A percentile compares a stretch with the other conserved stretches of the same genome.
phyloP scores from a whole-genome alignment of 140 eudicot genomes.

The Ambrosia hybrid region DNA sequence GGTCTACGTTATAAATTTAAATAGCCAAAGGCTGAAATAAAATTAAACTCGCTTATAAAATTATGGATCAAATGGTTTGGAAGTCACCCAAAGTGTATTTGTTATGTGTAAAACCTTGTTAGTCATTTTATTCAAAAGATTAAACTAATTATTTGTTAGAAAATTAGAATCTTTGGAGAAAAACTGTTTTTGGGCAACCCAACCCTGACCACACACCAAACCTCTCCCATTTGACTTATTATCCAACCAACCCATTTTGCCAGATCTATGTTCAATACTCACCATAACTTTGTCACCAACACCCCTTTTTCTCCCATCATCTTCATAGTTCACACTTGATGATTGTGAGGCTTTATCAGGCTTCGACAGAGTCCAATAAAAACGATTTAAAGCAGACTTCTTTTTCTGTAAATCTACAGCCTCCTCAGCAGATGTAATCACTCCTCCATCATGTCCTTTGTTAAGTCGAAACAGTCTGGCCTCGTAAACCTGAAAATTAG shows the following conservation, averaged over 20 bases:
- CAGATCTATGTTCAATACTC: constrained; percentile 24
- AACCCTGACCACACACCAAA: background rate
- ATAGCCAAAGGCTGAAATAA: no score
- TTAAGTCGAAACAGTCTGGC: constrained; percentile 86
- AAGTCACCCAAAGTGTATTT: no score
- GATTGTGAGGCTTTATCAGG: constrained; percentile 46
- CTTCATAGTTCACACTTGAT: constrained; percentile 41
- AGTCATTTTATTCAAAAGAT: background rate
- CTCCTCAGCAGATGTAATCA: constrained; percentile 78
- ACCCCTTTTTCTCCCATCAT: constrained; percentile 72
- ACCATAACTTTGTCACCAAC: constrained; percentile 71
- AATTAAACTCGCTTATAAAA: no score
- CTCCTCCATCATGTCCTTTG: constrained; percentile 62
- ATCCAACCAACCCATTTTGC: background rate
- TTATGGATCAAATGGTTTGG: no score
- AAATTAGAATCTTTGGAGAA: no score
- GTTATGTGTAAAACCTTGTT: background rate
- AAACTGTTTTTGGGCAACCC: no score
- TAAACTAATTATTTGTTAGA: background rate
- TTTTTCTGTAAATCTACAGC: constrained; percentile 76
- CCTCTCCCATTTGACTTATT: constrained; percentile 7
- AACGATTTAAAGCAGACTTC: constrained; percentile 60
- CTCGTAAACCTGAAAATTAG: constrained; percentile 69
- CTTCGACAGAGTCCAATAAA: constrained; percentile 64
- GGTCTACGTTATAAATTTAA: no score